Conservation (phyloP, 106 monocot genomes). For the Dendrobium officinale region DNA sequence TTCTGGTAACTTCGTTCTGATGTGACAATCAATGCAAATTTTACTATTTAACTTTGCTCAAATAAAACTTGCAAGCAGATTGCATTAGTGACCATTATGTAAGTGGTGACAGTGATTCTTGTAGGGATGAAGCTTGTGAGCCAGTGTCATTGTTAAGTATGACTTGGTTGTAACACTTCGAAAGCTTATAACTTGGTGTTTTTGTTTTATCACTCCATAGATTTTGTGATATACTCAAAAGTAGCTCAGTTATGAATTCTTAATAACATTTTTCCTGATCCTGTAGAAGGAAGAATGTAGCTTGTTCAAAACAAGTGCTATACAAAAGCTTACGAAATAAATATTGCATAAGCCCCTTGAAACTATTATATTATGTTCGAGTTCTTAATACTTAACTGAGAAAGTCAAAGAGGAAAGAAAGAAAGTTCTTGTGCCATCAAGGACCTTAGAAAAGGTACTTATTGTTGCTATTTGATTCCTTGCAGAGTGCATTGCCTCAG, state of each 20-base stretch:
- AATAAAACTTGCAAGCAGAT: background rate
- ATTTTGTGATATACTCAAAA: background rate
- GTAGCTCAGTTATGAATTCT: background rate
- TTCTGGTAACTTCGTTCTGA: background rate
- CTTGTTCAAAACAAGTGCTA: background rate
- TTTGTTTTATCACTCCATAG: background rate
- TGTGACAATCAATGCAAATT: background rate
- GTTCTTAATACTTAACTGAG: background rate
- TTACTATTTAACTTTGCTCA: background rate
- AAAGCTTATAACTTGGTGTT: slow-evolving; percentile 1
- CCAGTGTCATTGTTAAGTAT: background rate
- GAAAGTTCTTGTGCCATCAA: background rate
- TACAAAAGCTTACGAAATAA: background rate
- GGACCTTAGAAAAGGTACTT: background rate
- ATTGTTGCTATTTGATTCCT: slow-evolving; percentile 12
- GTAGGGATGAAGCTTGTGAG: background rate
- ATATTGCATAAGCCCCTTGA: background rate
- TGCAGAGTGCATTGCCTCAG: slow-evolving; percentile 80
- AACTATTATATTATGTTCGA: background rate
- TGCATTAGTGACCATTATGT: background rate
- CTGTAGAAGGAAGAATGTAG: background rate
- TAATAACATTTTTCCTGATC: background rate
- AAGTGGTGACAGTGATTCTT: background rate
- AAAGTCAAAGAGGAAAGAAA: background rate
- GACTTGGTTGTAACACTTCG: background rate